phyloP scores from a whole-genome alignment of 768 basidiomycete species.

The Suillus cothurnatus region DNA sequence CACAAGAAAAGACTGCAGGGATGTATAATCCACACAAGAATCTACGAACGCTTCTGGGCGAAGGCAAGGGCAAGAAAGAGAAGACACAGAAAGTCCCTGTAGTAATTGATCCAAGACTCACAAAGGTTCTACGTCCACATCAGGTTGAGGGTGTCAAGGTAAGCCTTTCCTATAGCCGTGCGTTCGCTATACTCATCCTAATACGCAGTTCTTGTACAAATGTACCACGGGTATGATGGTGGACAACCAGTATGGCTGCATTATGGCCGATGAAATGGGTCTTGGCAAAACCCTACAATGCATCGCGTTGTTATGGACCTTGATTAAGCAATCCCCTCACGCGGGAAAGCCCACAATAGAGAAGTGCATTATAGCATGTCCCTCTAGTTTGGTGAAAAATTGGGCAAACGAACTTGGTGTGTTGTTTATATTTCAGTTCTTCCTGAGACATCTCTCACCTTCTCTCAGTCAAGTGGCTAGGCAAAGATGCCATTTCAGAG shows the following conservation, averaged over 20 bases:
- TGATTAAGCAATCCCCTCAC: conserved; percentile 92
- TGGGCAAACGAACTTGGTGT: conserved; percentile 96
- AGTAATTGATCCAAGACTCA: conserved; percentile 89
- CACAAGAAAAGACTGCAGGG: conserved; percentile 67
- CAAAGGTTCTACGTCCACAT: conserved; percentile 92
- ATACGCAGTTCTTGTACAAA: conserved; percentile 83
- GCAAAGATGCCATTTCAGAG: conserved; percentile 77
- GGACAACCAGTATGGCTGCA: conserved; percentile 90
- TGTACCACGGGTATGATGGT: conserved; percentile 94
- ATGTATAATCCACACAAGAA: conserved; percentile 93
- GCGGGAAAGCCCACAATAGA: conserved; percentile 88
- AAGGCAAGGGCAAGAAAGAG: conserved; percentile 67
- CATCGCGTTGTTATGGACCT: conserved; percentile 92
- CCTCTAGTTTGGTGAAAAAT: conserved; percentile 94
- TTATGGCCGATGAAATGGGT: conserved; percentile 99
- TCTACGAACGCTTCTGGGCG: conserved; percentile 74
- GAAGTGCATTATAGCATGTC: conserved; percentile 97
- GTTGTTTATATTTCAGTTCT: conserved; percentile 24
- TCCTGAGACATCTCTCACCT: conserved; percentile 4
- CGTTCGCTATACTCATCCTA: conserved; percentile 10
- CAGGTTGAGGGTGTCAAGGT: conserved; percentile 99
- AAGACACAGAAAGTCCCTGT: conserved; percentile 84
- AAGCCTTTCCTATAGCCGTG: conserved; percentile 20
- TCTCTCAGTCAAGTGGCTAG: conserved; percentile 86
- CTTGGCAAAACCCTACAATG: conserved; percentile 97